Evolutionary conservation across 495 filamentous ascomycete genomes (phyloP), one percentile per base, ranked within the genome.

Genomic region (Durotheca rogersii): DNA sequence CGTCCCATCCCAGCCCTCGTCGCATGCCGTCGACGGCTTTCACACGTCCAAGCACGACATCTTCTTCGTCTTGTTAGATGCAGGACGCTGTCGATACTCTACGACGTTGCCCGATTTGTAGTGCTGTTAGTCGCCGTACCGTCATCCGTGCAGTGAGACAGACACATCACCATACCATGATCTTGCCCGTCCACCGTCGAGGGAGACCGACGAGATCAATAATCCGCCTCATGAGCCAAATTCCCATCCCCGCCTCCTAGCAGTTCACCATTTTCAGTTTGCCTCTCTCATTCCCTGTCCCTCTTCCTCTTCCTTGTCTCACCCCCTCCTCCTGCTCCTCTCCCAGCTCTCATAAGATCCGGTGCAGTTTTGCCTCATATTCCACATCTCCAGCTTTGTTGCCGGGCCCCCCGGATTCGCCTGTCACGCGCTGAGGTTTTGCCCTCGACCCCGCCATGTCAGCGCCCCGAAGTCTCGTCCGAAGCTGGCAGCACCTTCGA

Each of bases 11-110:
- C 11, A 58, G 53, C 53, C 50, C 45, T 42, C 16, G 40, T 50
- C 49, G 56, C 46, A 25, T 59, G 49, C 49, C 56, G 53, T 53
- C 34, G 31, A 29, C 33, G 20, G 37, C 18, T 43, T 45, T 17
- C 33, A 43, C 40, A 42, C 35, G 43, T 48, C 46, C 48, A 39
- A 25, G 4, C 4, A 27, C 9, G 4, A 27, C 48, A 36, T 58
- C 49, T 58, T 56, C 52, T 34, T 38, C 29, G 23, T 52, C 54
- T 44, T 46, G 56, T 53, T 59, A 46, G 49, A 59, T 35, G 56
- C 56, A 59, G 21, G 33, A 9, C 33, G 3, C 15, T 16, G 27
- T 14, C 34, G 30, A n/a, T n/a, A n/a, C n/a, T n/a, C n/a, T n/a
- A n/a, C n/a, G n/a, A n/a, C n/a, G n/a, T n/a, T n/a, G n/a, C n/a